These are phyloP conservation scores for Suhomyces atakaporum DNA, from an alignment of 1,139 yeast species.

Conservation along the genomic window DNA sequence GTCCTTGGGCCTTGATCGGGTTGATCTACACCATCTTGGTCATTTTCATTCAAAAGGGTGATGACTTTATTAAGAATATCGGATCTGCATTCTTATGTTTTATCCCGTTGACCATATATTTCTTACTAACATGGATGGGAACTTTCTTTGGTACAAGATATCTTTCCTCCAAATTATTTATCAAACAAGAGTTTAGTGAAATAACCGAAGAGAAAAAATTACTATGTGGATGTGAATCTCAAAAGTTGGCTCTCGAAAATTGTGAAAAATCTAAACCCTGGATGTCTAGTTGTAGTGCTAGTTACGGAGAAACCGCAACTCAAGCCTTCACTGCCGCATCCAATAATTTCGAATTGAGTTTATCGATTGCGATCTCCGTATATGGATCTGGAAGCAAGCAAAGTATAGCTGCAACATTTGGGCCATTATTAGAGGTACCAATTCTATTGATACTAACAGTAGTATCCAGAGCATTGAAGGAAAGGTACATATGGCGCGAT, in stretches of 20 bases:
- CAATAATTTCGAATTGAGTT: constrained; percentile 39
- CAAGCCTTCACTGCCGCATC: constrained; percentile 62
- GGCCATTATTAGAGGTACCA: constrained; percentile 42
- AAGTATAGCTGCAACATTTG: constrained; percentile 62
- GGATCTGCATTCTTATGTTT: constrained; percentile 54
- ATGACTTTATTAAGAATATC: constrained; percentile 49
- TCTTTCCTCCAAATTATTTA: constrained; percentile 15
- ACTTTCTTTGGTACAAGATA: constrained; percentile 43
- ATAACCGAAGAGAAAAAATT: constrained; percentile 12
- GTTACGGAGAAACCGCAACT: constrained; percentile 45
- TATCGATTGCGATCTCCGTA: constrained; percentile 54
- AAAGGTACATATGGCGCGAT: constrained; percentile 29
- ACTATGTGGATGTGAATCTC: constrained; percentile 43
- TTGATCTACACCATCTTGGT: constrained; percentile 54
- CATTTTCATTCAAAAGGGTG: constrained; percentile 56
- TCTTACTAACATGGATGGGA: constrained; percentile 50
- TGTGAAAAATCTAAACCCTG: constrained; percentile 16
- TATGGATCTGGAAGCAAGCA: constrained; percentile 56
- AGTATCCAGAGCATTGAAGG: constrained; percentile 38
- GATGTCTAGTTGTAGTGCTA: constrained; percentile 35
- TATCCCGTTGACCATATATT: constrained; percentile 53
- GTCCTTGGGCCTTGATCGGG: constrained; percentile 56
- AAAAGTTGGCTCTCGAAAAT: background rate
- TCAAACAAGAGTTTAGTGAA: constrained; percentile 1
- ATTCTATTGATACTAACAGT: constrained; percentile 42